Evolutionary conservation across 1,284 basidiomycete genomes (phyloP).

Genomic region (Gymnopus androsaceus): DNA sequence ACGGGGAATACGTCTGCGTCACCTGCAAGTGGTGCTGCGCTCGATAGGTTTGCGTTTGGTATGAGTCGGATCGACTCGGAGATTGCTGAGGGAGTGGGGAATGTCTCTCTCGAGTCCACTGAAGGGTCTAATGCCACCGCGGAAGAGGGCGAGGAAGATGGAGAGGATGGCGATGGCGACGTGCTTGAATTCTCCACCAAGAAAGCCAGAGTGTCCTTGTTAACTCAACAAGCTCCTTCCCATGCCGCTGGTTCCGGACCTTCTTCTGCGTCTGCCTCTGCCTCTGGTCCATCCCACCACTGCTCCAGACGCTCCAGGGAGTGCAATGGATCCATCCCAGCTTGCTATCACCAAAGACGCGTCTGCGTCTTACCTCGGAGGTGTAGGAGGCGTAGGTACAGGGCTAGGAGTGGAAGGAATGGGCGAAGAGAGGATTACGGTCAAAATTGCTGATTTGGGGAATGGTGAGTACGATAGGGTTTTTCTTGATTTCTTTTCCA

Average conservation of each 20-base stretch:
- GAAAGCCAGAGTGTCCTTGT: constrained; percentile 2
- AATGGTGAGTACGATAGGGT: constrained; percentile 78
- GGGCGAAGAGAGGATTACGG: constrained; percentile 83
- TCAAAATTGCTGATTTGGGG: constrained; percentile 98
- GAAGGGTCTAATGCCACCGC: not conserved
- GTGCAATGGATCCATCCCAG: not conserved
- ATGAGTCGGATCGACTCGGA: constrained; percentile 79
- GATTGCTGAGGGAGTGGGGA: constrained; percentile 8
- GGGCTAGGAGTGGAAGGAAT: not conserved
- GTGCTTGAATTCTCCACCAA: constrained; percentile 6
- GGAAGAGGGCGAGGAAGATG: not conserved
- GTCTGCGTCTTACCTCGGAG: not conserved
- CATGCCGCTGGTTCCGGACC: not conserved
- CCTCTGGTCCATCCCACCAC: constrained; percentile 14
- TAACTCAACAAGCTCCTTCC: constrained; percentile 12
- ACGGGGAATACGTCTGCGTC: not conserved
- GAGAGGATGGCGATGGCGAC: not conserved
- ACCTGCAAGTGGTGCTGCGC: constrained; percentile 35
- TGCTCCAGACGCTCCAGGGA: too few relatives aligned
- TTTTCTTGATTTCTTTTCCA: too few relatives aligned
- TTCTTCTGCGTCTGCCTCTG: not conserved
- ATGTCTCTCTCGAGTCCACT: constrained; percentile 9
- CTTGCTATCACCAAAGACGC: not conserved
- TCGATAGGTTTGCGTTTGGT: constrained; percentile 90
- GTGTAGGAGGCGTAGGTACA: not conserved